These are phyloP conservation scores for Chlamydomonas sp. DNA, from an alignment of 139 green algal genomes.

Conservation along the genomic window DNA sequence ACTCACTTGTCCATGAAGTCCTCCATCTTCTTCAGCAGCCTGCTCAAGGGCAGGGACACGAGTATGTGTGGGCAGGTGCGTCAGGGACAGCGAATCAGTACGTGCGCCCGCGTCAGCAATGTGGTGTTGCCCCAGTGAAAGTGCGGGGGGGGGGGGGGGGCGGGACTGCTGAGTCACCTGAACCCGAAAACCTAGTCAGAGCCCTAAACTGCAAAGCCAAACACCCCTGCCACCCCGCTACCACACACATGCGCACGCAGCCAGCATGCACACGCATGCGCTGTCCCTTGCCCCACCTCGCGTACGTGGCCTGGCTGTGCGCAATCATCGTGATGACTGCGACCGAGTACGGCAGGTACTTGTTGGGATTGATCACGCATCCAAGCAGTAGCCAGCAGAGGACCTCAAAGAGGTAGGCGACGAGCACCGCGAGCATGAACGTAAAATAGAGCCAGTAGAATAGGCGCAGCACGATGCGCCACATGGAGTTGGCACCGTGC, in stretches of 20 bases:
- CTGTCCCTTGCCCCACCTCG: constrained; percentile 10
- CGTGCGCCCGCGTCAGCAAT: no score
- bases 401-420: constrained; percentile 32
- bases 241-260: neutral
- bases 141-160: no score
- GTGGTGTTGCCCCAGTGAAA: no score
- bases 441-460: constrained; percentile 30
- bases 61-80: no score
- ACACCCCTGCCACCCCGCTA: no score
- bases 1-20: no score
- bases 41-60: no score
- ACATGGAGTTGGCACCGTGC: neutral
- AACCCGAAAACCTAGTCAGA: no score
- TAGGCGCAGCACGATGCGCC: neutral
- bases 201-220: no score
- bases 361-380: constrained; percentile 36
- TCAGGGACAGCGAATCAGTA: no score
- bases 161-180: no score
- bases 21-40: no score
- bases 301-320: constrained; percentile 20
- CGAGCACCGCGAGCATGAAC: constrained; percentile 27
- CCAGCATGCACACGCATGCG: neutral
- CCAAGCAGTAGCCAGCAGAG: constrained; percentile 34
- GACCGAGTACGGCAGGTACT: constrained; percentile 37
- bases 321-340: constrained; percentile 31